These are phyloP conservation scores for Penicillium crustosum DNA, from an alignment of 2,329 filamentous ascomycete species.

Conservation along the genomic window DNA sequence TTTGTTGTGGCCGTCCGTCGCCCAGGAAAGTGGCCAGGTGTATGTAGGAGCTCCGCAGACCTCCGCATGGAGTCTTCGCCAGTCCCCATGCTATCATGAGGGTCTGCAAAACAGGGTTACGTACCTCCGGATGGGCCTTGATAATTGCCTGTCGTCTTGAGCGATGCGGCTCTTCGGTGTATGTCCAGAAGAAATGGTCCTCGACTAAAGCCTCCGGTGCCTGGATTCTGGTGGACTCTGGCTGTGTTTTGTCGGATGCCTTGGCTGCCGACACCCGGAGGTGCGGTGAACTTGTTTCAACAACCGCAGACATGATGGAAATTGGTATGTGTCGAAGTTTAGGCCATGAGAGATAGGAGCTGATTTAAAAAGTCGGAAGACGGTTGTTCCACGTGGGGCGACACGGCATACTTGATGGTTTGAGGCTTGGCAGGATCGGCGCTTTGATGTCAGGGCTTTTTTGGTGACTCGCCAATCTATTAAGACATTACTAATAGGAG, in stretches of 20 bases:
- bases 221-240: constrained; percentile 27
- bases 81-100: background rate
- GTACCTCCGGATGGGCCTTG: constrained; percentile 93
- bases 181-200: constrained; percentile 93
- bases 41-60: constrained; percentile 1
- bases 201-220: constrained; percentile 38
- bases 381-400: constrained; percentile 41
- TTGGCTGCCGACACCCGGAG: constrained; percentile 37
- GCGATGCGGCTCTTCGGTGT: constrained; percentile 95
- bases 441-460: background rate
- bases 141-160: constrained; percentile 91
- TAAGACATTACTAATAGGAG: constrained; percentile 5
- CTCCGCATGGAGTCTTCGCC: constrained; percentile 2
- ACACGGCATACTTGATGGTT: constrained; percentile 22
- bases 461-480: background rate
- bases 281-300: constrained; percentile 35
- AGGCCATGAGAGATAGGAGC: constrained; percentile 12
- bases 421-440: constrained; percentile 21
- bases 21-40: constrained; percentile 9
- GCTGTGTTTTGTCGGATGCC: constrained; percentile 20
- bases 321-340: constrained; percentile 9
- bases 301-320: constrained; percentile 31
- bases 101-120: constrained; percentile 10
- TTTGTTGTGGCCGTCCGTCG: background rate
- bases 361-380: constrained; percentile 27